Evolutionary conservation across 2,329 filamentous ascomycete species (phyloP).

Genomic region (Fusarium pininemorale): DNA sequence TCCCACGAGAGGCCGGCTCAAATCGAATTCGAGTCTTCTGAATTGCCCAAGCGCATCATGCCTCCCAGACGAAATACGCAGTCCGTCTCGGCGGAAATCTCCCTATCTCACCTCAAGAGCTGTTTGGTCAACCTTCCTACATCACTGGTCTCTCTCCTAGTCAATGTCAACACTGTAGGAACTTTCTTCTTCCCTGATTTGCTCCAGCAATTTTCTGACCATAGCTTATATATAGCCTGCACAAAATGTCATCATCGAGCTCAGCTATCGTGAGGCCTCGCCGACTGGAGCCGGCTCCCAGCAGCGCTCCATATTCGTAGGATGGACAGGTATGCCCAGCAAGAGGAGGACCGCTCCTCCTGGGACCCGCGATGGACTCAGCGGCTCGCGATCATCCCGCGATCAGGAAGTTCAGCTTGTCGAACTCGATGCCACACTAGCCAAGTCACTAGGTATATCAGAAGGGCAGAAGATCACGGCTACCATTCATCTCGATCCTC

Average conservation of each 20-base stretch:
- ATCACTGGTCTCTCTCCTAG: constrained; percentile 82
- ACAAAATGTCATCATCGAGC: constrained; percentile 96
- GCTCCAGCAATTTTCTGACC: constrained; percentile 9
- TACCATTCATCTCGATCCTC: constrained; percentile 86
- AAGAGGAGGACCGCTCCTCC: constrained; percentile 81
- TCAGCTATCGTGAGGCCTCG: constrained; percentile 72
- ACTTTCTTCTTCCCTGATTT: not conserved
- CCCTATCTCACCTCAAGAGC: constrained; percentile 87
- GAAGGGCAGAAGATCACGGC: constrained; percentile 82
- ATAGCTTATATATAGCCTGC: constrained; percentile 70
- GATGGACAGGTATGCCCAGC: constrained; percentile 98
- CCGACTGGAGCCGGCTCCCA: constrained; percentile 57
- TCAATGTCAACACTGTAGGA: constrained; percentile 88
- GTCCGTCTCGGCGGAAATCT: constrained; percentile 81
- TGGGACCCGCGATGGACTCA: constrained; percentile 78
- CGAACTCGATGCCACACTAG: constrained; percentile 89
- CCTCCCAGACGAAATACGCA: constrained; percentile 63
- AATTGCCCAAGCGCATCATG: constrained; percentile 48
- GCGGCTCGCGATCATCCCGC: constrained; percentile 64
- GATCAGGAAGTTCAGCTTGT: constrained; percentile 82
- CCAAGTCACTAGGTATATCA: constrained; percentile 75
- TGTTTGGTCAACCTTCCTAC: constrained; percentile 93
- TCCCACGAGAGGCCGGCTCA: not conserved
- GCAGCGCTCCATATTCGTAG: constrained; percentile 81
- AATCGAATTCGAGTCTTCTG: not conserved